Evolutionary conservation across 345 rosid genomes (phyloP), one percentile per base, ranked within the genome.

Genomic region (Nephelium lappaceum): DNA sequence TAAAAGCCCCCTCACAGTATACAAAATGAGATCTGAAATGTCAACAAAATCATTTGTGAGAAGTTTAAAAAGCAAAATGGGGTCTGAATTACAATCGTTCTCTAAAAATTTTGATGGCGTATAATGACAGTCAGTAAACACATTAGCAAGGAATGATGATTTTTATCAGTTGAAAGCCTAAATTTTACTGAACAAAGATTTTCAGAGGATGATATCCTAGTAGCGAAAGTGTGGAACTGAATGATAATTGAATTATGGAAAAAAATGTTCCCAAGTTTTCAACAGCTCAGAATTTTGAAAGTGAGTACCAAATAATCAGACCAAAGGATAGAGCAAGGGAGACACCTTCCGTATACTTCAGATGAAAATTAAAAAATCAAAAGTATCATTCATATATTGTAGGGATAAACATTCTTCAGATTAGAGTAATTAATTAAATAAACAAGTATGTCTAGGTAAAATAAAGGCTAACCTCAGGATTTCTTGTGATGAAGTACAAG

Each of bases 401-500:
- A 25, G 16, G 77, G 77, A 16, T 23, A 45, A 73, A 27, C 39
- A 45, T 25, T 24, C 16, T 74, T 47, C 42, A 45, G 51, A n/a
- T 38, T 3, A 27, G 16, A 36, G 38, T 21, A 53, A 16, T 25
- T 18, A 11, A 18, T 60, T 16, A 6, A 4, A 47, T 25, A 45
- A 47, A 27, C 43, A 71, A 8, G 43, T 7, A 76, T 38, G 51
- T 65, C 41, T 38, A 31, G 8, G 72, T 61, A 41, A 67, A 78
- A 18, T 21, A 72, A 78, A 78, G 39, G 69, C 79, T 27, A 79
- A 93, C 98, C 97, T 92, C 84, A 3, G 88, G 89, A 73, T 92
- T 91, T 87, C 85, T 82, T 39, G 98, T 92, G 31, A 95, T 83
- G 74, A 93, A 93, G 72, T 86, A 95, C 90, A 75, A 58, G 74